Evolutionary conservation across 106 monocot species (phyloP), one percentile per base, ranked within the genome.

Genomic region (Platanthera guangdongensis): DNA sequence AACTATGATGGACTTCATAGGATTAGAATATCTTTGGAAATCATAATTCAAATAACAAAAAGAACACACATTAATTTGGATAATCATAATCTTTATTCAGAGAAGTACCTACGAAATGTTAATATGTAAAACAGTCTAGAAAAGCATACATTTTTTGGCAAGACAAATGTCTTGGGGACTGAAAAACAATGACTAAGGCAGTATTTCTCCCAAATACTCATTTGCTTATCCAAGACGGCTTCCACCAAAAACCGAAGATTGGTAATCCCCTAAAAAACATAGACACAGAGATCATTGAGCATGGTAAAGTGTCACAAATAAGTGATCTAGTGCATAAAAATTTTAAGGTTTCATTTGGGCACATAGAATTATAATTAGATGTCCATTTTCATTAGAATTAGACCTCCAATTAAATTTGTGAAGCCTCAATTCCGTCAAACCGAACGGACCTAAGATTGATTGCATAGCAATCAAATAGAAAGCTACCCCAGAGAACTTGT

Each of bases 141-240:
- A 79, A 83, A 32, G 72, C 95, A 13, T 85, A 95, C 95, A 80
- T 28, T 45, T 82, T 80, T 82, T 52, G 79, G 82, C 22, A 83
- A 73, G 5, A 73, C 70, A 67, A 95, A 88, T 62, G 85, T 90
- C 71, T 95, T 86, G 5, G 95, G 95, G 64, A 95, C 78, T 76
- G 78, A 53, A 80, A 95, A 95, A 68, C 90, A 86, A 76, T 85
- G 80, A 19, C 51, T 69, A 71, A 90, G 81, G 72, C 95, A 95
- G 39, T 85, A 92, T 73, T 80, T 92, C 83, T 92, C 92, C 95
- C 95, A 95, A 48, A 74, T 75, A 72, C 49, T 64, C 85, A 92
- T 75, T 73, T 81, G 52, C 74, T 82, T 87, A 53, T 86, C 88
- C 78, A 92, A 14, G 51, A 76, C 77, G 49, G 67, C 74, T 84